Conservation (phyloP, 2,329 filamentous ascomycete genomes). For the Pseudonectria foliicola region DNA sequence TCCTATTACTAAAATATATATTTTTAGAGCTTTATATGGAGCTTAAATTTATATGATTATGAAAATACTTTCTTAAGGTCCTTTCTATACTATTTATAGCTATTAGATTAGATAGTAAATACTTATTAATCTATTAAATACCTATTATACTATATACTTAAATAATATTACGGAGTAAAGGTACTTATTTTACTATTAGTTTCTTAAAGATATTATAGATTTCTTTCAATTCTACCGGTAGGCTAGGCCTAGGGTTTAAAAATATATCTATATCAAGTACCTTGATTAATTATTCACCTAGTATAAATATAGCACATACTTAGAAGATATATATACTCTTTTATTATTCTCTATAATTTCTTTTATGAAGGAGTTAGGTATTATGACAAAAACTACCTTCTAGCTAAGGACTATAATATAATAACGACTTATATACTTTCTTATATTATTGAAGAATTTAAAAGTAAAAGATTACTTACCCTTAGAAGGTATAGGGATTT, state of each 20-base stretch:
- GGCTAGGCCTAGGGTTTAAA: too few relatives aligned
- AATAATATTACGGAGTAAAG: neutral
- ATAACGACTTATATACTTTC: constrained; percentile 2
- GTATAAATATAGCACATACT: neutral
- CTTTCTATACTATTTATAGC: constrained; percentile 4
- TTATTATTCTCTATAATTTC: constrained; percentile 1
- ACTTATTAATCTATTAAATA: constrained; percentile 7
- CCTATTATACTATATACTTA: constrained; percentile 11
- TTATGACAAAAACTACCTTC: neutral
- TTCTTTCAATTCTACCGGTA: constrained; percentile 1
- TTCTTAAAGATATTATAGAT: constrained; percentile 1
- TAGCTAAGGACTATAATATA: too few relatives aligned
- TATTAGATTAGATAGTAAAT: constrained; percentile 8
- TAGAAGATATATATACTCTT: constrained; percentile 2
- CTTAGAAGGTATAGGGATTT: too few relatives aligned
- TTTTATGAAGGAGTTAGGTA: neutral
- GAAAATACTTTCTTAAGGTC: constrained; percentile 6
- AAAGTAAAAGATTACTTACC: too few relatives aligned
- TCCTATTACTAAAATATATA: constrained; percentile 6
- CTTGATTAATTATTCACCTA: neutral
- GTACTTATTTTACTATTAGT: constrained; percentile 1
- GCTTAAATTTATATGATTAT: constrained; percentile 2
- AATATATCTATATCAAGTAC: constrained; percentile 1
- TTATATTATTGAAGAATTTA: neutral
- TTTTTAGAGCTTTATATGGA: constrained; percentile 8